phyloP scores from a whole-genome alignment of 2,329 filamentous ascomycete genomes.

The Peltaster fructicola region DNA sequence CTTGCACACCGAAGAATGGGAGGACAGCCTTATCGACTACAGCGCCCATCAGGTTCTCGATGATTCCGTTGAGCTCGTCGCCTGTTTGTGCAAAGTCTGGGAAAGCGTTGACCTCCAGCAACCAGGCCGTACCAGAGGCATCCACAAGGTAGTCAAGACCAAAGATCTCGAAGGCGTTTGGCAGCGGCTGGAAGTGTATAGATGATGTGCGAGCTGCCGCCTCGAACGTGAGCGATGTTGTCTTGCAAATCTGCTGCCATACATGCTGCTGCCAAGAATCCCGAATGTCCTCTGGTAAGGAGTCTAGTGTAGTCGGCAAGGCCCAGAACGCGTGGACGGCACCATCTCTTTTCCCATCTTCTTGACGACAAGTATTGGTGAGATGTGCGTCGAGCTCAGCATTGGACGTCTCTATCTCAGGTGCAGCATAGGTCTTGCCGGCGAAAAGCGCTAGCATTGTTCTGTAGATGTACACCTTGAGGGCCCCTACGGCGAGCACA shows the following conservation, averaged over 20 bases:
- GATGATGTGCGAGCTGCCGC: constrained; percentile 70
- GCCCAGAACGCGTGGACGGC: constrained; percentile 62
- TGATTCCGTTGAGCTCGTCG: constrained; percentile 48
- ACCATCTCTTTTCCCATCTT: constrained; percentile 33
- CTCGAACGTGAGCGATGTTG: constrained; percentile 67
- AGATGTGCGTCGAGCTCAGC: constrained; percentile 57
- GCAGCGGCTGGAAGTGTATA: constrained; percentile 78
- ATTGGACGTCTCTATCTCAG: constrained; percentile 25
- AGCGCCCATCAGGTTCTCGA: constrained; percentile 60
- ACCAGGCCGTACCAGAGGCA: constrained; percentile 42
- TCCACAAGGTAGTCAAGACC: constrained; percentile 84
- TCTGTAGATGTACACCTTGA: constrained; percentile 72
- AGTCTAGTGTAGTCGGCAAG: constrained; percentile 27
- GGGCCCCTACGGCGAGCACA: constrained; percentile 60
- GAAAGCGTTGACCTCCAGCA: constrained; percentile 90
- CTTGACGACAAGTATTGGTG: constrained; percentile 88
- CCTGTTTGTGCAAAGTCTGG: constrained; percentile 93
- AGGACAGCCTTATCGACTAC: constrained; percentile 50
- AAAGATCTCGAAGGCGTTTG: constrained; percentile 81
- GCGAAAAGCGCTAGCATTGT: constrained; percentile 92
- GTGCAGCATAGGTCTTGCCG: constrained; percentile 50
- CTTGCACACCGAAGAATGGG: constrained; percentile 41
- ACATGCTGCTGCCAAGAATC: constrained; percentile 47
- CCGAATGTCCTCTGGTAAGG: constrained; percentile 13
- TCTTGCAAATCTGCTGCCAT: constrained; percentile 53